Evolutionary conservation across 1,284 basidiomycete genomes (phyloP).

Genomic region (Tilletiopsis washingtonensis): DNA sequence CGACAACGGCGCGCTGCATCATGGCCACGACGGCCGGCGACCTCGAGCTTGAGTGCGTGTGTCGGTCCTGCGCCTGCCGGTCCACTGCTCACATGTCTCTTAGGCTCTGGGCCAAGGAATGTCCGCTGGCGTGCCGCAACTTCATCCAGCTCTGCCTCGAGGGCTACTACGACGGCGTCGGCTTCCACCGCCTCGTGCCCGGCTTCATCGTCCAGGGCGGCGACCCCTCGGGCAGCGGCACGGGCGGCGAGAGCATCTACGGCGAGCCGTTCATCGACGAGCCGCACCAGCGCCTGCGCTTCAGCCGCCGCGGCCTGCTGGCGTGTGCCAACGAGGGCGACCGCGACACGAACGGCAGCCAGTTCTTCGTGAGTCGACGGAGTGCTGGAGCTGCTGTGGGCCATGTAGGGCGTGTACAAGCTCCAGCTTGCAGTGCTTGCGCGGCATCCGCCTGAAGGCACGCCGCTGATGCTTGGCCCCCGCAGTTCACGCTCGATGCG

Average conservation of each 20-base stretch:
- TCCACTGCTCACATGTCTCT: background rate
- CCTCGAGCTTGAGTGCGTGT: conserved; percentile 57
- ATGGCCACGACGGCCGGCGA: conserved; percentile 68
- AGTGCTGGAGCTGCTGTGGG: background rate
- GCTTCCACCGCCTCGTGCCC: conserved; percentile 84
- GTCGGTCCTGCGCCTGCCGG: background rate
- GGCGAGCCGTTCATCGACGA: conserved; percentile 83
- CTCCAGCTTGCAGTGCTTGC: too few relatives aligned
- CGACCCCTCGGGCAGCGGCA: conserved; percentile 85
- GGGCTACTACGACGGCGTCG: conserved; percentile 90
- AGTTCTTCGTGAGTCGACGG: conserved; percentile 47
- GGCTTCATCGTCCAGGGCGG: conserved; percentile 88
- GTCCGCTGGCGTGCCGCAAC: conserved; percentile 86
- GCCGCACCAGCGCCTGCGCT: conserved; percentile 77
- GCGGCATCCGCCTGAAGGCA: too few relatives aligned
- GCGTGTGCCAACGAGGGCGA: conserved; percentile 86
- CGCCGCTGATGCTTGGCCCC: conserved; percentile 59
- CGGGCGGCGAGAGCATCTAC: conserved; percentile 57
- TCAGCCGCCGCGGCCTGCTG: conserved; percentile 75
- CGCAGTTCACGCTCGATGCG: conserved; percentile 29
- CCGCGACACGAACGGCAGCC: conserved; percentile 46
- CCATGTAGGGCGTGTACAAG: background rate
- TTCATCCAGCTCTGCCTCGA: conserved; percentile 83
- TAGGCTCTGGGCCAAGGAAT: conserved; percentile 88
- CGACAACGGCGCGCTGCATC: conserved; percentile 76